Base-by-base conservation (phyloP, 1,139 yeast genomes). In the Yamadazyma taylorii region DNA sequence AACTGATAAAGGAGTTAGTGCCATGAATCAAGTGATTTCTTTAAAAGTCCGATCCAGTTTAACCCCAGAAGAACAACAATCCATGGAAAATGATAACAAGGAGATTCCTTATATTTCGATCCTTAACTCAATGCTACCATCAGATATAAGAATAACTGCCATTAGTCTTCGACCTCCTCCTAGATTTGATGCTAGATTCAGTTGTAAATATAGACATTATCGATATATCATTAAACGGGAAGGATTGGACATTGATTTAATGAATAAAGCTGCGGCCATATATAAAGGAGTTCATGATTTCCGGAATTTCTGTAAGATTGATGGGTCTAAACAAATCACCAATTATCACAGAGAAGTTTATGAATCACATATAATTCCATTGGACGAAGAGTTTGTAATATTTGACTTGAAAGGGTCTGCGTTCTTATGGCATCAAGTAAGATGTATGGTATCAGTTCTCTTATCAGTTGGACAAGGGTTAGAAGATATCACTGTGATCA, bases 391-490 rank as follows among this genome's bases (percentile, higher is more conserved):
- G 29, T 67, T 72, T 39, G 85, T 73, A 52, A 84, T 82, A 41
- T 81, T 92, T 56, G 90, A 89, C 55, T 66, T 92, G 37, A 73
- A 78, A 46, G 99, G 98, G 0, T 70, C 87, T 2, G 98, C 98
- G 6, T 94, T 94, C 51, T 65, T 94, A 41, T 94, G 98, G 98
- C 97, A 94, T 57, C 99, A 94, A 59, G 99, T 94, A 16, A 75
- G 98, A 36, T 89, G 96, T 49, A 92, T 94, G 95, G 78, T 89
- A 64, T 95, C 95, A 0, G 70, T 86, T 6, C 59, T 94, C 37
- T 78, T 94, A 38, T 61, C 84, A 17, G 79, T 90, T 4, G 98
- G 96, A 1, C 96, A 89, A 58, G 69, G 69, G 13, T 69, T 78
- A 21, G 99, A 94, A 59, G 43, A 58, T 0, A 81, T 87, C 0